phyloP scores from a whole-genome alignment of 441 rosid species.

The Erysimum cheiri region DNA sequence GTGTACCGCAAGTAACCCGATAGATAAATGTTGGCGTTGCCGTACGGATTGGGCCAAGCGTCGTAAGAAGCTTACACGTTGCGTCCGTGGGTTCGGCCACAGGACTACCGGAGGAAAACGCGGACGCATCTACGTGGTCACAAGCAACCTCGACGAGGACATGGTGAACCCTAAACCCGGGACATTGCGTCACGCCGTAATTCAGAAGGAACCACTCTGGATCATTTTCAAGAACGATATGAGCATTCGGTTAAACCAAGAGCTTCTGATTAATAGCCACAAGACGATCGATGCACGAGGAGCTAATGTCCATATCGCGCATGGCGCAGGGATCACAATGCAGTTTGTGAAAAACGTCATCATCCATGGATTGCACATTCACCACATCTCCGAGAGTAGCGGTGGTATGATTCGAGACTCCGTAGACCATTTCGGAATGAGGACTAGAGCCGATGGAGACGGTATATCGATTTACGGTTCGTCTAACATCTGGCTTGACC shows the following conservation, averaged over 20 bases:
- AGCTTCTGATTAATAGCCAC: conserved; percentile 50
- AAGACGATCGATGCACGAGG: conserved; percentile 72
- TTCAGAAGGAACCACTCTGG: conserved; percentile 63
- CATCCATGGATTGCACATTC: conserved; percentile 57
- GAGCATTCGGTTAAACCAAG: conserved; percentile 55
- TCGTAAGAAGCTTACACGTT: conserved; percentile 51
- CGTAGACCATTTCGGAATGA: conserved; percentile 52
- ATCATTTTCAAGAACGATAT: conserved; percentile 58
- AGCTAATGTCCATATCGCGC: conserved; percentile 53
- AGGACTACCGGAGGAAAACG: conserved; percentile 53
- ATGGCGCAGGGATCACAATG: conserved; percentile 62
- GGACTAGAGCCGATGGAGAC: conserved; percentile 54
- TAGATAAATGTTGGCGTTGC: conserved; percentile 72
- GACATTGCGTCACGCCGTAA: conserved; percentile 61
- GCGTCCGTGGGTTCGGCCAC: conserved; percentile 62
- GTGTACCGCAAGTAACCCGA: conserved; percentile 64
- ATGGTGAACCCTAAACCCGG: conserved; percentile 54
- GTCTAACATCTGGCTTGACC: conserved; percentile 65
- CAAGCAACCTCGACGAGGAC: conserved; percentile 50
- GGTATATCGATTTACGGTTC: conserved; percentile 49
- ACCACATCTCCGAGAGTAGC: conserved; percentile 40
- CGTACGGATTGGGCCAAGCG: conserved; percentile 48
- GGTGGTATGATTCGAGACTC: conserved; percentile 60
- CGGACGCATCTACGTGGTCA: conserved; percentile 55
- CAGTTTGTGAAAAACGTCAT: conserved; percentile 57